phyloP scores from a whole-genome alignment of 805 yeast species.

The Metahyphopichia silvanorum region DNA sequence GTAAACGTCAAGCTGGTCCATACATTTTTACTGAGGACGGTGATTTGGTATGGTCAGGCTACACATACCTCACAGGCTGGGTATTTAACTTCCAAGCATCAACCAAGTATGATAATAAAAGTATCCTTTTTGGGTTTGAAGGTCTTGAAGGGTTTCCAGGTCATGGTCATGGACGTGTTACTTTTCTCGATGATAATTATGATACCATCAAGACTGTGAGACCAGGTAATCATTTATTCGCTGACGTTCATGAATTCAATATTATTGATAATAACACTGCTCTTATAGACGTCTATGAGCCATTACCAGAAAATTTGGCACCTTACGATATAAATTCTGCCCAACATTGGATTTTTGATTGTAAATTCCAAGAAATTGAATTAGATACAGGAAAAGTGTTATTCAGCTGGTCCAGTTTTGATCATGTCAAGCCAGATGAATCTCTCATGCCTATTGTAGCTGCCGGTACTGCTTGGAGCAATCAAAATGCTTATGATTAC shows the following conservation, averaged over 20 bases:
- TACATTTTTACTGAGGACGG: constrained; percentile 26
- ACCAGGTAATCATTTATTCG: constrained; percentile 24
- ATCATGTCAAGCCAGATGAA: constrained; percentile 23
- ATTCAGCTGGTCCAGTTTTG: constrained; percentile 24
- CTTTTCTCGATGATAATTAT: background rate
- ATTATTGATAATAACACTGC: constrained; percentile 19
- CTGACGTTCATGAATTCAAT: constrained; percentile 30
- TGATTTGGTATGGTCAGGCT: constrained; percentile 32
- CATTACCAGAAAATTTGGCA: constrained; percentile 4
- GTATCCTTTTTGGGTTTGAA: constrained; percentile 6
- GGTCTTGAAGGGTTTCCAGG: background rate
- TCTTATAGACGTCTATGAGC: constrained; percentile 24
- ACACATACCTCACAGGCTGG: constrained; percentile 21
- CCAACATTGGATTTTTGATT: constrained; percentile 27
- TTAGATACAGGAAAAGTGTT: constrained; percentile 22
- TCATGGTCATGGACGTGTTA: background rate
- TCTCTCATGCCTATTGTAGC: constrained; percentile 19
- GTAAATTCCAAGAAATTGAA: constrained; percentile 28
- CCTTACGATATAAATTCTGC: constrained; percentile 1
- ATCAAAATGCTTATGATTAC: constrained; percentile 30
- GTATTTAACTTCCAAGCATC: constrained; percentile 23
- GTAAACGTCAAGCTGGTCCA: constrained; percentile 22
- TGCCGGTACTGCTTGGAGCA: constrained; percentile 24
- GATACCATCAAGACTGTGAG: constrained; percentile 14
- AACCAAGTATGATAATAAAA: constrained; percentile 13